These are phyloP conservation scores for Lepidium africanum DNA, from an alignment of 345 rosid genomes.

Conservation along the genomic window DNA sequence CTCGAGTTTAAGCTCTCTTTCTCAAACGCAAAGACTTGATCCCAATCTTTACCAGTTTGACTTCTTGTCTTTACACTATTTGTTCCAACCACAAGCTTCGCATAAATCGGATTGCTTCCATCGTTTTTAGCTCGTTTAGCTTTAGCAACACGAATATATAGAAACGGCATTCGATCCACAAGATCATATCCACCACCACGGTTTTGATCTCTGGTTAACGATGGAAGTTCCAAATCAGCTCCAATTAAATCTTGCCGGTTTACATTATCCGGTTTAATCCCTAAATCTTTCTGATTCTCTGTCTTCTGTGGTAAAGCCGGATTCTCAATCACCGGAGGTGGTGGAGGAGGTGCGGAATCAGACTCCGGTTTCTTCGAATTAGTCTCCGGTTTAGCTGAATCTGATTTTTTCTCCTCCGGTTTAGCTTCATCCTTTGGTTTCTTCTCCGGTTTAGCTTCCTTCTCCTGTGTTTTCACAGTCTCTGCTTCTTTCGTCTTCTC, in stretches of 20 bases:
- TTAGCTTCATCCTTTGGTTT: conserved; percentile 30
- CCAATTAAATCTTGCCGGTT: conserved; percentile 35
- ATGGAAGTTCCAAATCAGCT: conserved; percentile 48
- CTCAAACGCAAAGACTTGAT: conserved; percentile 83
- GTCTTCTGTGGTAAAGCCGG: conserved; percentile 41
- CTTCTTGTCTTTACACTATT: conserved; percentile 64
- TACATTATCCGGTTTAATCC: conserved; percentile 13
- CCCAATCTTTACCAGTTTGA: conserved; percentile 70
- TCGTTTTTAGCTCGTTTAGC: conserved; percentile 45
- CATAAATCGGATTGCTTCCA: conserved; percentile 36
- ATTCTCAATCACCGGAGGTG: conserved; percentile 32
- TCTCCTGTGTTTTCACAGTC: conserved; percentile 32
- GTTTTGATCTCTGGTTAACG: conserved; percentile 42
- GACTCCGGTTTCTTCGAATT: conserved; percentile 8
- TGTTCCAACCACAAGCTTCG: conserved; percentile 79
- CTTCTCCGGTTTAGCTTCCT: conserved; percentile 31
- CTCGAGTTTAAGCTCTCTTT: conserved; percentile 70
- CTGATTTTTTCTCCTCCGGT: conserved; percentile 26
- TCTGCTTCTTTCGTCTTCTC: conserved; percentile 29
- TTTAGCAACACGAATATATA: conserved; percentile 65
- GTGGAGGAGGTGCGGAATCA: conserved; percentile 1
- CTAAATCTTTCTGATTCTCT: conserved; percentile 29
- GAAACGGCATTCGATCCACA: conserved; percentile 78
- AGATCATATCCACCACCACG: conserved; percentile 62
- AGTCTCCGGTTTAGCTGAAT: conserved; percentile 18